A percentile compares a stretch with the other conserved stretches of the same genome.
Conservation (phyloP, 345 rosid species). For the Passiflora organensis region DNA sequence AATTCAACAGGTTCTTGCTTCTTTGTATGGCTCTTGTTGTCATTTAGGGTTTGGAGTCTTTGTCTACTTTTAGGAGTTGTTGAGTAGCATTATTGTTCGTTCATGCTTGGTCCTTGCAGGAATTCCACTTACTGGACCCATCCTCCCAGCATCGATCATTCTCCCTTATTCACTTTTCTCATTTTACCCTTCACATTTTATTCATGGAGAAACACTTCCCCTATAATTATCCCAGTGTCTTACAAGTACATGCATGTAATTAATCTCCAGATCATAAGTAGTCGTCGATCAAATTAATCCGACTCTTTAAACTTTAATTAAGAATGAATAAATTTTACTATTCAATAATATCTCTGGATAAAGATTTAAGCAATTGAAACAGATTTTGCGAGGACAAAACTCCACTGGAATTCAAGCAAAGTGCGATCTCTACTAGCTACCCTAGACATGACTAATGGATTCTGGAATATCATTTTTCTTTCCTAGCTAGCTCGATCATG, state of each 20-base stretch:
- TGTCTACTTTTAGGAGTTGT: constrained; percentile 31
- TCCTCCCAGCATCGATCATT: constrained; percentile 13
- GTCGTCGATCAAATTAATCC: no score
- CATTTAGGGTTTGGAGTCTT: constrained; percentile 19
- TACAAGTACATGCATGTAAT: no score
- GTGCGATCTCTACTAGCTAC: no score
- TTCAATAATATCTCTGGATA: no score
- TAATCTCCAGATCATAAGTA: no score
- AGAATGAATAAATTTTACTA: no score
- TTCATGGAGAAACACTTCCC: not conserved
- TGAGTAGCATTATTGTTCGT: constrained; percentile 37
- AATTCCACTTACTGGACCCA: constrained; percentile 25
- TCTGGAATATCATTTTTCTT: no score
- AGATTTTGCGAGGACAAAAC: no score
- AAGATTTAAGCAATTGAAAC: no score
- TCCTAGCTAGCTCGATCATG: not conserved
- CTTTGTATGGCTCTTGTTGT: constrained; percentile 10
- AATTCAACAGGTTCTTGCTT: not conserved
- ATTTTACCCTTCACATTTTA: not conserved
- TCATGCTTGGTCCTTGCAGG: constrained; percentile 23
- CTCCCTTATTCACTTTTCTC: constrained; percentile 6
- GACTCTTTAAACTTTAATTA: no score
- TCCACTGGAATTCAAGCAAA: no score
- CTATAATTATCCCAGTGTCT: not conserved
- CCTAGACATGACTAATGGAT: no score